Percentiles rank a stretch among this genome's conserved stretches.
Evolutionary conservation across 148 eudicot genomes (phyloP).

Genomic region (Cornus suecica): DNA sequence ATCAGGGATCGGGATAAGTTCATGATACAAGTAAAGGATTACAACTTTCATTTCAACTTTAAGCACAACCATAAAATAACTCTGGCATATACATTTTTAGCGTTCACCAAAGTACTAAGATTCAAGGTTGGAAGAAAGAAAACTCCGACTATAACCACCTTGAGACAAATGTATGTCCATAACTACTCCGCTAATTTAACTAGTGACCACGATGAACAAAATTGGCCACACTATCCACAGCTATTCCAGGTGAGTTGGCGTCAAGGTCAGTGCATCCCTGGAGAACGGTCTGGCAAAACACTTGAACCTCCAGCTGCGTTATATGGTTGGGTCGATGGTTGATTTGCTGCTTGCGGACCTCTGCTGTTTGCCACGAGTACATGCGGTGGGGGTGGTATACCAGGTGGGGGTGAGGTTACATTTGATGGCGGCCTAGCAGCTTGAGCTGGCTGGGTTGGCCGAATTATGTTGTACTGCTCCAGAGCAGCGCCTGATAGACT

Average conservation of each 20-base stretch:
- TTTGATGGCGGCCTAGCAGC: constrained; percentile 33
- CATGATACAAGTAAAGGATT: neutral
- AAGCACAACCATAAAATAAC: too few relatives aligned
- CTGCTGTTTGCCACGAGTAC: constrained; percentile 20
- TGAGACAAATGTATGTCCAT: neutral
- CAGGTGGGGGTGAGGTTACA: constrained; percentile 18
- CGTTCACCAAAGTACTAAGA: neutral
- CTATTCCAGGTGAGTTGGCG: neutral
- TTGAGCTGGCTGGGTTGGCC: constrained; percentile 41
- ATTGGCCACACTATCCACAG: neutral
- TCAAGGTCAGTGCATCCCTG: constrained; percentile 7
- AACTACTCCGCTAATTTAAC: neutral
- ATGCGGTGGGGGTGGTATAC: constrained; percentile 19
- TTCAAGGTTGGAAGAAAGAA: neutral
- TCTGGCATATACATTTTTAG: neutral
- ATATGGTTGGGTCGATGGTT: constrained; percentile 1
- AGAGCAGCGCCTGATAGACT: constrained; percentile 67
- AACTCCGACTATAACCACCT: neutral
- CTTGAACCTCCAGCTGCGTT: constrained; percentile 6
- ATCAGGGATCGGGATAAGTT: too few relatives aligned
- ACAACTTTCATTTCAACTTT: neutral
- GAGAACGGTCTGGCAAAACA: constrained; percentile 9
- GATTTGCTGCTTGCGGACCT: constrained; percentile 13
- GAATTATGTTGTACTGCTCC: constrained; percentile 48
- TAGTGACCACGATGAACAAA: neutral